Evolutionary conservation across 345 rosid genomes (phyloP).

Genomic region (Aquilaria sinensis): DNA sequence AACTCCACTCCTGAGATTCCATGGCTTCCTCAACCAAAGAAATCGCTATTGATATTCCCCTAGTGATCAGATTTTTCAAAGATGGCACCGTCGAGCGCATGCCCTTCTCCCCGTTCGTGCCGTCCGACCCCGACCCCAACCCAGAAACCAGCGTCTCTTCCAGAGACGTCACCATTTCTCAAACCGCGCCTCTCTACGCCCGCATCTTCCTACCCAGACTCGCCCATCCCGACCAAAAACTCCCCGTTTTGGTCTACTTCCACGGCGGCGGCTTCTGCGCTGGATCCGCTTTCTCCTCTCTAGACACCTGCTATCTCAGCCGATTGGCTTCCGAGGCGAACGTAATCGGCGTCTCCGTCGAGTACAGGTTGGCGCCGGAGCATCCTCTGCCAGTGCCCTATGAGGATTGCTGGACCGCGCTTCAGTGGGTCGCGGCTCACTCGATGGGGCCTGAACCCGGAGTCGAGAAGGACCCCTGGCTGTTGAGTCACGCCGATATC

Average conservation of each 20-base stretch:
- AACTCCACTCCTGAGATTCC: neutral
- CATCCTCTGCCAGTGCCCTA: conserved; percentile 31
- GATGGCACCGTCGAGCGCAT: conserved; percentile 35
- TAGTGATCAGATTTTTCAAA: conserved; percentile 22
- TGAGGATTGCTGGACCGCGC: conserved; percentile 41
- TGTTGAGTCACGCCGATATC: conserved; percentile 28
- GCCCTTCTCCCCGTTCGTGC: conserved; percentile 14
- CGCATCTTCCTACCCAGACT: conserved; percentile 33
- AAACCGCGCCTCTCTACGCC: conserved; percentile 23
- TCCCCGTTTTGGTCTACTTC: conserved; percentile 35
- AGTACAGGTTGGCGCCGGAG: conserved; percentile 45
- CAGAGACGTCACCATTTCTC: conserved; percentile 28
- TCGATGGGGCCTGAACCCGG: neutral
- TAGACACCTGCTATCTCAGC: conserved; percentile 19
- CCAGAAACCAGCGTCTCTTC: conserved; percentile 34
- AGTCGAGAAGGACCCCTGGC: conserved; percentile 34
- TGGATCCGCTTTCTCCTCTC: conserved; percentile 30
- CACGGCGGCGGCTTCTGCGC: conserved; percentile 43
- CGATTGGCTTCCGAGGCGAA: conserved; percentile 22
- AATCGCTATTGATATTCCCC: conserved; percentile 19
- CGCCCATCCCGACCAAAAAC: conserved; percentile 12
- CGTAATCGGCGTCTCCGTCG: conserved; percentile 33
- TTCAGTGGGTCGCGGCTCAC: conserved; percentile 35
- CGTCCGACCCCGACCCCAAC: conserved; percentile 12
- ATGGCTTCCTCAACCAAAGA: conserved; percentile 16